Conservation (phyloP, 2,329 filamentous ascomycete species). For the Venturia effusa region DNA sequence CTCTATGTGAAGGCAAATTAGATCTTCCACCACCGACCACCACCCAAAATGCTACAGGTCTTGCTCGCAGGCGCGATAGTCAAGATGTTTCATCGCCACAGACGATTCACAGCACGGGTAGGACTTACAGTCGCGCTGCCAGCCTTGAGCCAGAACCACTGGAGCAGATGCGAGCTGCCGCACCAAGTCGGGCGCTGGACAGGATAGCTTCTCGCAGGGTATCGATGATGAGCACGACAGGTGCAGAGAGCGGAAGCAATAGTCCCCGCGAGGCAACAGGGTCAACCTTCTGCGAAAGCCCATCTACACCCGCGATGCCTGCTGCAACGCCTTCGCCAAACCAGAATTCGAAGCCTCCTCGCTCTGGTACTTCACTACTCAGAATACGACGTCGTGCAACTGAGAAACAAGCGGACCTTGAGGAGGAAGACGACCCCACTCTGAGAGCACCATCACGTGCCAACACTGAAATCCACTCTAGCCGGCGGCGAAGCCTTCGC, state of each 20-base stretch:
- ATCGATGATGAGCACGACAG: slow-evolving; percentile 23
- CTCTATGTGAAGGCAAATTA: slow-evolving; percentile 43
- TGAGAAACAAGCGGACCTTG: slow-evolving; percentile 7
- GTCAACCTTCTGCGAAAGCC: slow-evolving; percentile 9
- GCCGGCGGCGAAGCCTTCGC: slow-evolving; percentile 20
- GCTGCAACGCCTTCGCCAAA: slow-evolving; percentile 2
- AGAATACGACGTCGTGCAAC: slow-evolving; percentile 5
- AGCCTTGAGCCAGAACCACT: slow-evolving; percentile 26
- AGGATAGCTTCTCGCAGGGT: slow-evolving; percentile 36
- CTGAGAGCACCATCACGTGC: slow-evolving; percentile 37
- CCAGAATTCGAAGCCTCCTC: slow-evolving; percentile 6
- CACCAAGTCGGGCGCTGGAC: slow-evolving; percentile 26
- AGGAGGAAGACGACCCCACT: slow-evolving; percentile 26
- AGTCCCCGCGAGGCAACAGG: slow-evolving; percentile 23
- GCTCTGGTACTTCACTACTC: slow-evolving; percentile 9
- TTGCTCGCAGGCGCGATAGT: neutral
- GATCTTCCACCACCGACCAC: slow-evolving; percentile 2
- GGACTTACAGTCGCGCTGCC: slow-evolving; percentile 11
- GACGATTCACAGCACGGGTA: neutral
- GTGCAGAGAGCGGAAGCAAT: slow-evolving; percentile 14
- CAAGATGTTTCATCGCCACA: slow-evolving; percentile 7
- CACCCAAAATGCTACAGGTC: neutral
- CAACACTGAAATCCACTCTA: slow-evolving; percentile 30
- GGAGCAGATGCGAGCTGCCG: slow-evolving; percentile 20
- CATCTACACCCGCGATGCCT: slow-evolving; percentile 6